A percentile compares a stretch with the other conserved stretches of the same genome.
phyloP scores from a whole-genome alignment of 2,329 filamentous ascomycete species.

The Fusarium coffeatum region DNA sequence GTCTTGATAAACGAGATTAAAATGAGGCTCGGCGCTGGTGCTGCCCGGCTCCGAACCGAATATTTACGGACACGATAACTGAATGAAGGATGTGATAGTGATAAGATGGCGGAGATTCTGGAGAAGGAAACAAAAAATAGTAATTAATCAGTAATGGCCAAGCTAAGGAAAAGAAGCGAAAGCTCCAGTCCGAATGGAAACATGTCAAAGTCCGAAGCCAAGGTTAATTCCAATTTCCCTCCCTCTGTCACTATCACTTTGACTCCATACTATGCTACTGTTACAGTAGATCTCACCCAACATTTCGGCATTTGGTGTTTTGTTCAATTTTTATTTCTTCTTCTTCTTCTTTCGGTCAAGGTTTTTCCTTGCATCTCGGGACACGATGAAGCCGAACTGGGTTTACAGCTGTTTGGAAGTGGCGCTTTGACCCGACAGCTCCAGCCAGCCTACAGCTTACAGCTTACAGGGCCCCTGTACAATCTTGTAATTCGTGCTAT shows the following conservation, averaged over 20 bases:
- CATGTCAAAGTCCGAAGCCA: not conserved
- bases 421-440: constrained; percentile 24
- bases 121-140: constrained; percentile 2
- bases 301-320: not conserved
- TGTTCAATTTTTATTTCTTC: not conserved
- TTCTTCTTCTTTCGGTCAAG: not conserved
- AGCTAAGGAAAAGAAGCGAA: not conserved
- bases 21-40: constrained; percentile 5
- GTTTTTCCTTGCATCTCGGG: constrained; percentile 4
- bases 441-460: not conserved
- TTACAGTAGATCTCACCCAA: not conserved
- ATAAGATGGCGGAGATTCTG: not conserved
- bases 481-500: constrained; percentile 6
- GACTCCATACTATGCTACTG: too few relatives aligned
- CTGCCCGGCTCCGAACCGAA: constrained; percentile 32
- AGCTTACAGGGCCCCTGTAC: not conserved
- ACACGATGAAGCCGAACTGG: constrained; percentile 2
- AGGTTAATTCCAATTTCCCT: constrained; percentile 24
- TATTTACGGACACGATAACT: constrained; percentile 23
- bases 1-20: constrained; percentile 32
- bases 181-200: constrained; percentile 15
- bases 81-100: not conserved
- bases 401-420: constrained; percentile 30
- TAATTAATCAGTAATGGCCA: not conserved
- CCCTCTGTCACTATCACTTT: not conserved